A percentile compares a stretch with the other conserved stretches of the same genome.
phyloP scores from a whole-genome alignment of 768 basidiomycete species.

The Suillus alpinus region DNA sequence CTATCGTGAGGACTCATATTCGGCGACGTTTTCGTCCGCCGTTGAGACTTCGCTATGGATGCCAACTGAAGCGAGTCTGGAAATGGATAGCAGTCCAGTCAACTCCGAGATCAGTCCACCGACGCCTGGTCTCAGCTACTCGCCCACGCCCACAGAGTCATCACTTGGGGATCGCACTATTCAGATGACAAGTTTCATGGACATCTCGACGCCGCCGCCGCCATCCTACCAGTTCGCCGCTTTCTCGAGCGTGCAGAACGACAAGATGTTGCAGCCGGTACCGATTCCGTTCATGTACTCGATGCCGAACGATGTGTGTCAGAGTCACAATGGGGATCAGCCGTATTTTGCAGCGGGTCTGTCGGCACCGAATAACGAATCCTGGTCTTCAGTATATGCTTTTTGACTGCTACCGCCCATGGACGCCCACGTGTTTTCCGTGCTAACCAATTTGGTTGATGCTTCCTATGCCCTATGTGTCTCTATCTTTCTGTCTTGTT shows the following conservation, averaged over 20 bases:
- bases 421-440: background rate
- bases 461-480: constrained; percentile 3
- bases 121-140: constrained; percentile 57
- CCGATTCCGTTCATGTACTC: constrained; percentile 18
- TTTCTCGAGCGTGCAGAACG: constrained; percentile 34
- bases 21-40: background rate
- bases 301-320: constrained; percentile 13
- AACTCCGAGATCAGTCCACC: constrained; percentile 37
- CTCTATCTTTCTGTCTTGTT: background rate
- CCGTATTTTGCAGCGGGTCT: background rate
- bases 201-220: constrained; percentile 36
- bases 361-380: background rate
- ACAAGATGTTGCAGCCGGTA: constrained; percentile 24
- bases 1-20: constrained; percentile 13
- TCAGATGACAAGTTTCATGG: constrained; percentile 53
- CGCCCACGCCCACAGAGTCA: constrained; percentile 60
- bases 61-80: background rate
- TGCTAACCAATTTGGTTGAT: background rate
- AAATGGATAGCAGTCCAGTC: constrained; percentile 24
- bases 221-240: constrained; percentile 32
- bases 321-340: background rate
- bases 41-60: constrained; percentile 3
- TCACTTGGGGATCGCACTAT: constrained; percentile 54
- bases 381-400: constrained; percentile 6
- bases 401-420: background rate